A percentile compares a stretch with the other conserved stretches of the same genome.
phyloP scores from a whole-genome alignment of 768 basidiomycete genomes.

The Dentipellis sp. region DNA sequence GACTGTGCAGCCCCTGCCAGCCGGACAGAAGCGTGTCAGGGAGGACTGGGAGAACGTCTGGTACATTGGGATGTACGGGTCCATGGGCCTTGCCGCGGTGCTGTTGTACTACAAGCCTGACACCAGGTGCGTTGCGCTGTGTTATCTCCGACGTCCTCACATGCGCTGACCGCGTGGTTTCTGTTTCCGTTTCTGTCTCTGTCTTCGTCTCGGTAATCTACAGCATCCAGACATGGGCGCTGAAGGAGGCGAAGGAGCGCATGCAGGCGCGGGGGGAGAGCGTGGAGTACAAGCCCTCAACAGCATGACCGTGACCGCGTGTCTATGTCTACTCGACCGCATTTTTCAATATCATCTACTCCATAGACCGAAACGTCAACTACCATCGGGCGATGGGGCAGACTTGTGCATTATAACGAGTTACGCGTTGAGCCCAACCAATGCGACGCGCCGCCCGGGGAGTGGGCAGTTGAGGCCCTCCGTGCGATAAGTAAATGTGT shows the following conservation, averaged over 20 bases:
- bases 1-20: conserved; percentile 50
- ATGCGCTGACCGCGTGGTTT: background rate
- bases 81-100: conserved; percentile 66
- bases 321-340: background rate
- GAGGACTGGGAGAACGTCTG: conserved; percentile 90
- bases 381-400: too few relatives aligned
- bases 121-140: conserved; percentile 55
- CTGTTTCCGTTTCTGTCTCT: background rate
- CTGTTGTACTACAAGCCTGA: conserved; percentile 90
- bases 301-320: background rate
- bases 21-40: conserved; percentile 78
- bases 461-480: background rate
- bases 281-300: conserved; percentile 49
- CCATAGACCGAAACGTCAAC: too few relatives aligned
- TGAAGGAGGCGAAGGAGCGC: conserved; percentile 79
- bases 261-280: conserved; percentile 93
- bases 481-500: background rate
- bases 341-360: too few relatives aligned
- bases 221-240: conserved; percentile 90
- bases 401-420: background rate
- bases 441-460: too few relatives aligned
- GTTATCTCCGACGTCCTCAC: background rate
- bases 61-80: conserved; percentile 88
- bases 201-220: background rate
- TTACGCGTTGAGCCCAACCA: background rate